Conservation (phyloP, 371 early-diverging fungal genomes). For the Fennellomyces sp. region DNA sequence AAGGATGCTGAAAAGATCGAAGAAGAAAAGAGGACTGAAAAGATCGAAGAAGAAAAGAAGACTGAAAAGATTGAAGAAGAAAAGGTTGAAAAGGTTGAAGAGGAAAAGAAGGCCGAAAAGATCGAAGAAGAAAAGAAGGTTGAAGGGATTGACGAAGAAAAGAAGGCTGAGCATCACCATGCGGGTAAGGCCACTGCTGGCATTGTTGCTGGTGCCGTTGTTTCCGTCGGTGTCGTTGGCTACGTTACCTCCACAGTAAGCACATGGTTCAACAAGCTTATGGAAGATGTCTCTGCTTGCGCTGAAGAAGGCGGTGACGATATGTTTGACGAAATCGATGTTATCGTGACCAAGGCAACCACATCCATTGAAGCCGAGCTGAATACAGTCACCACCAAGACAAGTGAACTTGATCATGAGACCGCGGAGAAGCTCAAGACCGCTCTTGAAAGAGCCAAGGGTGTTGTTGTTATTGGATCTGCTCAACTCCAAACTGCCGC, state of each 20-base stretch:
- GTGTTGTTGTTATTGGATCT: not conserved
- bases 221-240: conserved; percentile 19
- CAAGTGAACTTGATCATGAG: not conserved
- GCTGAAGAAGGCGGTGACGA: conserved; percentile 32
- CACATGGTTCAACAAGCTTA: conserved; percentile 32
- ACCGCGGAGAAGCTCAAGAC: not conserved
- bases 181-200: conserved; percentile 2
- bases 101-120: too few relatives aligned
- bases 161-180: not conserved
- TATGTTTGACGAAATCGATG: conserved; percentile 35
- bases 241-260: conserved; percentile 27
- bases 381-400: not conserved
- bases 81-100: too few relatives aligned
- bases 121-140: too few relatives aligned
- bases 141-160: too few relatives aligned
- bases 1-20: too few relatives aligned
- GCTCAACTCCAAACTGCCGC: conserved; percentile 9
- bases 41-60: too few relatives aligned
- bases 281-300: conserved; percentile 30
- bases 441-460: conserved; percentile 14
- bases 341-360: conserved; percentile 29
- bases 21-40: conserved; percentile 11
- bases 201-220: conserved; percentile 2
- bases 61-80: too few relatives aligned
- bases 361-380: conserved; percentile 1